Evolutionary conservation across 495 filamentous ascomycete species (phyloP), one percentile per base, ranked within the genome.

Genomic region (Aspergillus nidulans): DNA sequence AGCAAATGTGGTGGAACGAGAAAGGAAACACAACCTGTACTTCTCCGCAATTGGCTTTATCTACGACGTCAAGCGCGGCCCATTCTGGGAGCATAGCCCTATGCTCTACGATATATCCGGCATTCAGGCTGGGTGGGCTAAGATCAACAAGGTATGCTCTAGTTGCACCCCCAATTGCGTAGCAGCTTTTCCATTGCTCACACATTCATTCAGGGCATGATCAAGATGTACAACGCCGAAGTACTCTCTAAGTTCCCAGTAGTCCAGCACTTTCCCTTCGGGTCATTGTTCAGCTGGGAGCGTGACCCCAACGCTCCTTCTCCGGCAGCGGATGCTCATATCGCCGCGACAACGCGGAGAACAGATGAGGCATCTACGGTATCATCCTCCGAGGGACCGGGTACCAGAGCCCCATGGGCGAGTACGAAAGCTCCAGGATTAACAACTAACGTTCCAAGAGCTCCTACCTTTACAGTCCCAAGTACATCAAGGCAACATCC

Each of bases 11-110:
- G 91, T 96, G 25, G 78, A 88, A 40, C 72, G 78, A 39, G 83
- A 91, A 66, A 77, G 90, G 49, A 75, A 77, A 49, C 74, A 62
- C 13, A 96, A 97, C 68, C 81, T 99, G 77, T 99, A 99, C 69
- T 99, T 97, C 76, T 86, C 85, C n/a, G 95, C 94, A n/a, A 81
- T 99, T 57, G 92, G 90, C 8, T 99, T 99, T 73, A 97, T 99
- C 64, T 87, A 96, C 67, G 95, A 97, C 72, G 94, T 99, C 48
- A 99, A 99, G 68, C 90, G 77, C 50, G 94, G 94, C 0, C 94
- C 95, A 1, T 99, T 99, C 70, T 97, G 94, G 95, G 94, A 97
- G 62, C 94, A 99, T 64, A 95, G 89, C 54, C 95, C 91, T 2
- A 92, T 95, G 64, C 77, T 99, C 16, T 99, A 85, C 64, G 95